Base-by-base conservation (phyloP, 1,284 basidiomycete genomes). In the Apiotrichum porosum region DNA sequence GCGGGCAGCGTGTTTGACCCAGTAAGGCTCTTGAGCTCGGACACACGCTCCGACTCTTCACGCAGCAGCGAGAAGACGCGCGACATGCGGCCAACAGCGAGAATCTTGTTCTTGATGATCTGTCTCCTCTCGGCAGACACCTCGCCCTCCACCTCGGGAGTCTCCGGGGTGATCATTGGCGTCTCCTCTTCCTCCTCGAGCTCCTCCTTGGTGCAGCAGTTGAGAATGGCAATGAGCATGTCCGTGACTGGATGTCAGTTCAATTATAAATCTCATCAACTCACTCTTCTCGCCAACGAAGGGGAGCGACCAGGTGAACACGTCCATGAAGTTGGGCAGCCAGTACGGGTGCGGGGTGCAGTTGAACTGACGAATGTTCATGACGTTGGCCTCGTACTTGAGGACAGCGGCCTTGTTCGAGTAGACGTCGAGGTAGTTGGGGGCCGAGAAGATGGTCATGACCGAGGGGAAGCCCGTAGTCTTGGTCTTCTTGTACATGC, bases 291-390 rank as follows among this genome's bases (percentile, higher is more conserved):
- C 92, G 51, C 91, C 94, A 3, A 99, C 95, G 68, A 98, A 99
- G 0, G 94, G 95, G 58, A 98, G 75, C 79, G 87, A 91, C 95
- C 95, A 98, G 1, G 94, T 97, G 72, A 99, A 98, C 32, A 89
- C 94, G 69, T 98, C 91, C 88, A 97, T 97, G 63, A 97, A 97
- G 76, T 97, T 98, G 3, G 94, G 94, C 34, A 99, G 76, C 88
- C 88, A 92, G 71, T 95, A 95, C 4, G 91, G 91, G 70, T 95
- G 91, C 14, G 91, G 91, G 6, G 87, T 92, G 69, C 86, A 90
- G 74, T 94, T 95, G 78, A 94, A 95, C 71, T 95, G 91, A 37
- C 86, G 71, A 38, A 74, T 74, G 61, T 95, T 95, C 84, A 95
- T 87, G 41, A 94, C 90, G 67, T 95, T 95, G 69, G 86, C 88